Evolutionary conservation across 2,329 filamentous ascomycete species (phyloP).

Genomic region (Parafenestella ontariensis): DNA sequence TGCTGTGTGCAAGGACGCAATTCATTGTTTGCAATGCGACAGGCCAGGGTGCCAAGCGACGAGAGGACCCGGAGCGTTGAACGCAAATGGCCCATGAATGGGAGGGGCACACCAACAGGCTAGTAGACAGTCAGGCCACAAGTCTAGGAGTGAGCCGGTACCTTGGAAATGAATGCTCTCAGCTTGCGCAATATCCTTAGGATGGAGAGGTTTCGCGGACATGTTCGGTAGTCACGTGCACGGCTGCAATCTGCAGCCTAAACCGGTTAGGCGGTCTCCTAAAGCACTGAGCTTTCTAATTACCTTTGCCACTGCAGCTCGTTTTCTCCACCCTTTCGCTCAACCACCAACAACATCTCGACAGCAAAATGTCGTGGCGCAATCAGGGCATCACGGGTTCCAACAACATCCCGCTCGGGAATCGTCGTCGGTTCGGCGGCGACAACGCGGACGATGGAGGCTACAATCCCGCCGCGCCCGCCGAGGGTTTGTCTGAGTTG

Average conservation of each 20-base stretch:
- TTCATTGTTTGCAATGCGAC: too few relatives aligned
- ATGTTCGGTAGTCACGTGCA: not conserved
- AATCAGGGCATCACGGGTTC: slow-evolving; percentile 90
- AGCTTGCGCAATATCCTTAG: not conserved
- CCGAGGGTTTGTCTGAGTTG: slow-evolving; percentile 57
- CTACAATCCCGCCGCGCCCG: slow-evolving; percentile 55
- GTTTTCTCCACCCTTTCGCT: slow-evolving; percentile 11
- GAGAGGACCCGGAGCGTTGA: too few relatives aligned
- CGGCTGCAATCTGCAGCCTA: not conserved
- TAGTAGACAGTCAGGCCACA: not conserved
- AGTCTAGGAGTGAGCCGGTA: not conserved
- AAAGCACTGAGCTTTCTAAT: slow-evolving; percentile 8
- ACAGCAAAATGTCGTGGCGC: slow-evolving; percentile 66
- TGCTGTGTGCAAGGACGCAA: too few relatives aligned
- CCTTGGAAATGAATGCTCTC: not conserved
- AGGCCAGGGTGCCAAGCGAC: too few relatives aligned
- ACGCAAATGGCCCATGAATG: not conserved
- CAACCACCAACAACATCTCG: slow-evolving; percentile 13
- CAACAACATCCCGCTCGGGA: slow-evolving; percentile 96
- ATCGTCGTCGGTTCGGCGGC: slow-evolving; percentile 77
- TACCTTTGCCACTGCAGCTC: slow-evolving; percentile 2
- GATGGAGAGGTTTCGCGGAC: not conserved
- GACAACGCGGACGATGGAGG: slow-evolving; percentile 56
- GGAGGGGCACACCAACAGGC: not conserved
- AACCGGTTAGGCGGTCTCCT: slow-evolving; percentile 6